Evolutionary conservation across 108 stramenopile species (phyloP).

Genomic region (Nannochloropsis granulata): DNA sequence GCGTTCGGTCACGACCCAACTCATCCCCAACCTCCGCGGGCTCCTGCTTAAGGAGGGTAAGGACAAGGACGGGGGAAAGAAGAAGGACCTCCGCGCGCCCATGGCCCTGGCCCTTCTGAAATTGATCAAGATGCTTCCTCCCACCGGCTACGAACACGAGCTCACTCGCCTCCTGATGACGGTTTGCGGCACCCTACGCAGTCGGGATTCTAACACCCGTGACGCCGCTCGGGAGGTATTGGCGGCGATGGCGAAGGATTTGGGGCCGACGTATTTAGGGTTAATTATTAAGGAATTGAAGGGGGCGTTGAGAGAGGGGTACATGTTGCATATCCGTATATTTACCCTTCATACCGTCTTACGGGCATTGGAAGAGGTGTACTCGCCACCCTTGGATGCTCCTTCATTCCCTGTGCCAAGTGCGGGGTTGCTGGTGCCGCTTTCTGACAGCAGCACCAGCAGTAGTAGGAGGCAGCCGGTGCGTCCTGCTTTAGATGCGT

Average conservation of each 20-base stretch:
- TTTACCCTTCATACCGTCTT: constrained; percentile 33
- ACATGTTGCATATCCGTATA: constrained; percentile 44
- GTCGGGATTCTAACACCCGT: constrained; percentile 58
- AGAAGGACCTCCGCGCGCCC: constrained; percentile 54
- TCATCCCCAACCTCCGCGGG: constrained; percentile 20
- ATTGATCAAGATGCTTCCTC: constrained; percentile 69
- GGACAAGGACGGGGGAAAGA: constrained; percentile 48
- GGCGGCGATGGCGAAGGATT: constrained; percentile 52
- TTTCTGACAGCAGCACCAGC: background rate
- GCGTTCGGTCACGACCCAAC: constrained; percentile 8
- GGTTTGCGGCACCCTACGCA: constrained; percentile 54
- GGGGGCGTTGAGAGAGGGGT: constrained; percentile 60
- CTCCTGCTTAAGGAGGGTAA: constrained; percentile 49
- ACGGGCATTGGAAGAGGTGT: constrained; percentile 12
- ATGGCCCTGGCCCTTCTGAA: constrained; percentile 74
- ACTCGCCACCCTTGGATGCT: constrained; percentile 1
- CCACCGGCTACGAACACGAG: constrained; percentile 46
- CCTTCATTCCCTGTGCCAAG: background rate
- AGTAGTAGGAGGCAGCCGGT: background rate
- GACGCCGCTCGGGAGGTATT: constrained; percentile 67
- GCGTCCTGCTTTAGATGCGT: constrained; percentile 19
- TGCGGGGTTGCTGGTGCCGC: background rate
- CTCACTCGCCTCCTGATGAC: constrained; percentile 59
- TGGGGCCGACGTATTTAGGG: constrained; percentile 56
- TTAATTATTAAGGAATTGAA: constrained; percentile 56